Conservation (phyloP, 805 yeast species). For the Ogataea parapolymorpha region DNA sequence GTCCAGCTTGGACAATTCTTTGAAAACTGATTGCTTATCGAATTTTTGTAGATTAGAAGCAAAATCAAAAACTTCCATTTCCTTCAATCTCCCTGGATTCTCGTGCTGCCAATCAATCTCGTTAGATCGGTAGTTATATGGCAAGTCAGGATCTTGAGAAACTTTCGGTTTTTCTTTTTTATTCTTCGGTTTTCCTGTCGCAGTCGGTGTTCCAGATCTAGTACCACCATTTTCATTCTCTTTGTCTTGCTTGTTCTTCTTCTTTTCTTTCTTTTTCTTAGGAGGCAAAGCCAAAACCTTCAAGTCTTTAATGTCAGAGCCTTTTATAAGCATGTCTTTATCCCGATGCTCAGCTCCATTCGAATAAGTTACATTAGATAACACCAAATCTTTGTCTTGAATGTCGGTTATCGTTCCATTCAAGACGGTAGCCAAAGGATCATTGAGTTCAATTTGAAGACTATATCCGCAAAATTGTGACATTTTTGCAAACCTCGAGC, state of each 20-base stretch:
- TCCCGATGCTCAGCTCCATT: conserved; percentile 25
- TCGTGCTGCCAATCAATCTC: conserved; percentile 47
- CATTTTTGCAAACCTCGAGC: conserved; percentile 16
- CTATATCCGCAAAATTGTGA: conserved; percentile 45
- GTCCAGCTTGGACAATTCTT: conserved; percentile 67
- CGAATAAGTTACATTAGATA: conserved; percentile 32
- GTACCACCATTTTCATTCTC: conserved; percentile 4
- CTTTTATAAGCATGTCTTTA: conserved; percentile 27
- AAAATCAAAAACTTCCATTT: conserved; percentile 74
- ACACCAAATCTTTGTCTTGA: conserved; percentile 23
- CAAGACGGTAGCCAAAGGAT: conserved; percentile 27
- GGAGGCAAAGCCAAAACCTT: conserved; percentile 54
- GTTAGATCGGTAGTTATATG: conserved; percentile 23
- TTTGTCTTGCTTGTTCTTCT: conserved; percentile 15
- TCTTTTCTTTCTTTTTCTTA: conserved; percentile 25
- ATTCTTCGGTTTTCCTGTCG: conserved; percentile 9
- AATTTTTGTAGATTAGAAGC: conserved; percentile 76
- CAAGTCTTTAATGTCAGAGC: conserved; percentile 47
- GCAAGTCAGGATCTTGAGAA: conserved; percentile 18
- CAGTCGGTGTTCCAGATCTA: conserved; percentile 12
- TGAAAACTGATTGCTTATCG: conserved; percentile 76
- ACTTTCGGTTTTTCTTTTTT: conserved; percentile 16
- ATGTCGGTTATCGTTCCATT: conserved; percentile 27
- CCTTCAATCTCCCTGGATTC: conserved; percentile 45
- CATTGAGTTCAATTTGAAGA: conserved; percentile 42